Percentiles rank a stretch among this genome's conserved stretches.
These are phyloP conservation scores for Exserohilum turcica DNA, from an alignment of 2,329 filamentous ascomycete species.

Conservation along the genomic window DNA sequence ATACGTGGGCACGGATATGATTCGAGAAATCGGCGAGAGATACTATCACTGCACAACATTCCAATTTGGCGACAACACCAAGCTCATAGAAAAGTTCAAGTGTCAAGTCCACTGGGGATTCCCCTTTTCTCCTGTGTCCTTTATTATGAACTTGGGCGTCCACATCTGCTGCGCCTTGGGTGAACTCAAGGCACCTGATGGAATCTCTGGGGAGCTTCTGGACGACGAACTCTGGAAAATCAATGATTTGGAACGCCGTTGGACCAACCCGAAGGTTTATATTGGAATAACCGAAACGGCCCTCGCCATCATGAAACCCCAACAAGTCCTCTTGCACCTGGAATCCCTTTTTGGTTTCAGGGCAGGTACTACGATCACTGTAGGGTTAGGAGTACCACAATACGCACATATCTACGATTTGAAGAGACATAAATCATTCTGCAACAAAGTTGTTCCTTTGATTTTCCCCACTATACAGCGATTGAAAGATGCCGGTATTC, in stretches of 20 bases:
- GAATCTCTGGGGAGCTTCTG: no score
- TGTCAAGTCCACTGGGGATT: not conserved
- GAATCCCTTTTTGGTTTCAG: slow-evolving; percentile 7
- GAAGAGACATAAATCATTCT: not conserved
- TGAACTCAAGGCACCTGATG: no score
- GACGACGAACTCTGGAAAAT: no score
- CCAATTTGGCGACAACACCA: not conserved
- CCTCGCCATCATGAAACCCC: not conserved
- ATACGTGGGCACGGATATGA: no score
- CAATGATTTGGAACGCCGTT: no score
- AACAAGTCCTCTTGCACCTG: not conserved
- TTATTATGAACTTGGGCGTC: not conserved
- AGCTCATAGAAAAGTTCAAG: not conserved
- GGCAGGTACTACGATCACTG: not conserved
- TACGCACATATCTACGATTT: not conserved
- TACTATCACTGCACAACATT: not conserved
- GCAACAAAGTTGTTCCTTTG: not conserved
- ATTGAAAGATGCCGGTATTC: not conserved
- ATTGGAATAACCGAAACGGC: not conserved
- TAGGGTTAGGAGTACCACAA: not conserved
- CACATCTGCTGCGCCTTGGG: no score
- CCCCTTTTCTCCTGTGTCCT: not conserved
- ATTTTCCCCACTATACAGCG: not conserved
- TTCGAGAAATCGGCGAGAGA: no score
- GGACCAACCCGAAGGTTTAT: no score